phyloP scores from a whole-genome alignment of 2,329 filamentous ascomycete genomes.

The Hypocreales sp. region DNA sequence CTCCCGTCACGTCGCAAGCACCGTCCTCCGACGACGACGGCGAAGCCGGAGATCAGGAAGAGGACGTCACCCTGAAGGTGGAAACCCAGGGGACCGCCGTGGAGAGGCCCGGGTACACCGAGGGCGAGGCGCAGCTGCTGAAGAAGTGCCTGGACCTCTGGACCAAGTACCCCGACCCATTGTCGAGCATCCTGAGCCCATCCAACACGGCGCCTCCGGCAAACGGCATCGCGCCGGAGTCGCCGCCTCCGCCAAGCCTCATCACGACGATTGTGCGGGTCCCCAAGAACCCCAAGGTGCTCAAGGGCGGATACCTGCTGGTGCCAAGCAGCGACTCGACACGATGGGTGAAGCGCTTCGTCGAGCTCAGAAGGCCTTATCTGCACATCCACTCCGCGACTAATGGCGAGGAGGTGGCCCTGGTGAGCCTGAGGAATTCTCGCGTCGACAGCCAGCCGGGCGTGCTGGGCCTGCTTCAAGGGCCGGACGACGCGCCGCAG shows the following conservation, averaged over 20 bases:
- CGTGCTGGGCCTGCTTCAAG: constrained; percentile 60
- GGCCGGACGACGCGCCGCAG: constrained; percentile 21
- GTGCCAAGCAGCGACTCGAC: constrained; percentile 69
- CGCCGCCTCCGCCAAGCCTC: constrained; percentile 42
- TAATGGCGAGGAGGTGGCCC: constrained; percentile 78
- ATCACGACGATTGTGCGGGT: constrained; percentile 64
- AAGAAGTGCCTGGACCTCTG: constrained; percentile 48
- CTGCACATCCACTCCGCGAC: constrained; percentile 75
- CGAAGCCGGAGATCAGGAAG: constrained; percentile 7
- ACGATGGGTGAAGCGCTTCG: constrained; percentile 82
- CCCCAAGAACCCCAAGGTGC: constrained; percentile 62
- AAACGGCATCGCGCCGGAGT: constrained; percentile 38
- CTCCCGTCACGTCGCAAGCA: constrained; percentile 34
- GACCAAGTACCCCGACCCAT: constrained; percentile 42
- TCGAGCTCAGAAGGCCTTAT: constrained; percentile 83
- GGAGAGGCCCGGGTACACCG: constrained; percentile 24
- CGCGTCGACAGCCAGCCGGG: constrained; percentile 88
- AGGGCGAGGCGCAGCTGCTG: constrained; percentile 30
- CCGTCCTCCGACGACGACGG: constrained; percentile 16
- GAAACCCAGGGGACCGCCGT: constrained; percentile 5
- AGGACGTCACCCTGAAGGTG: constrained; percentile 8
- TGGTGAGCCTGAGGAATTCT: constrained; percentile 77
- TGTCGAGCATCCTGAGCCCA: constrained; percentile 38
- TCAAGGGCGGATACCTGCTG: constrained; percentile 80
- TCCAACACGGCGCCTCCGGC: constrained; percentile 53